These are phyloP conservation scores for Russula compacta DNA, from an alignment of 768 basidiomycete genomes.

Conservation along the genomic window DNA sequence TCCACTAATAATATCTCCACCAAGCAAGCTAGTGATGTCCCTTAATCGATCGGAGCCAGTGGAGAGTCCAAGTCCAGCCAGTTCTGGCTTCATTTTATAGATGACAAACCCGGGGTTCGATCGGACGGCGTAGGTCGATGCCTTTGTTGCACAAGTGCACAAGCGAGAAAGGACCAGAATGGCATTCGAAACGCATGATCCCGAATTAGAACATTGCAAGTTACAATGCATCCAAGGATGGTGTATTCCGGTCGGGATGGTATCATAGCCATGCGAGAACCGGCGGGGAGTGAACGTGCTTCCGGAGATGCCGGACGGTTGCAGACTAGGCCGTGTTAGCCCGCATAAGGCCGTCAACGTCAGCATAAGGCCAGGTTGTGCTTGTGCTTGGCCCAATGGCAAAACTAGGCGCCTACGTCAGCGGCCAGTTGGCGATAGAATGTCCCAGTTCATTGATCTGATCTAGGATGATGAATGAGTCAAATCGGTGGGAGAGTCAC, in stretches of 20 bases:
- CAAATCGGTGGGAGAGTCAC: background rate
- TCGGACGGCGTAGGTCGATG: background rate
- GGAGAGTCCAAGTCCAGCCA: background rate
- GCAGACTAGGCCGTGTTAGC: no score
- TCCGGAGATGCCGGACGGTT: no score
- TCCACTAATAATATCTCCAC: background rate
- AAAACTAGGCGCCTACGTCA: slow-evolving; percentile 3
- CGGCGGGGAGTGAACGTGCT: no score
- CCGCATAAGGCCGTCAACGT: no score
- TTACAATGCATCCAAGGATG: background rate
- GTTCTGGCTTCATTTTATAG: background rate
- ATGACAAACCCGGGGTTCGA: background rate
- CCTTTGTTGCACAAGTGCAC: background rate
- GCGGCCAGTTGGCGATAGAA: background rate
- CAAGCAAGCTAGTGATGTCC: background rate
- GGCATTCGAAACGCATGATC: background rate
- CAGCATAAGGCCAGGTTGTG: no score
- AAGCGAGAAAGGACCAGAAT: background rate
- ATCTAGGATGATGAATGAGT: background rate
- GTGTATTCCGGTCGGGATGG: background rate
- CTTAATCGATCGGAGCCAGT: background rate
- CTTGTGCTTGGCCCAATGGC: background rate
- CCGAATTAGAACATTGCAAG: background rate
- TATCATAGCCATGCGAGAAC: no score
- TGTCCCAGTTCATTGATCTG: background rate